Conservation (phyloP, 148 eudicot genomes). For the Rhododendron kiyosumense region DNA sequence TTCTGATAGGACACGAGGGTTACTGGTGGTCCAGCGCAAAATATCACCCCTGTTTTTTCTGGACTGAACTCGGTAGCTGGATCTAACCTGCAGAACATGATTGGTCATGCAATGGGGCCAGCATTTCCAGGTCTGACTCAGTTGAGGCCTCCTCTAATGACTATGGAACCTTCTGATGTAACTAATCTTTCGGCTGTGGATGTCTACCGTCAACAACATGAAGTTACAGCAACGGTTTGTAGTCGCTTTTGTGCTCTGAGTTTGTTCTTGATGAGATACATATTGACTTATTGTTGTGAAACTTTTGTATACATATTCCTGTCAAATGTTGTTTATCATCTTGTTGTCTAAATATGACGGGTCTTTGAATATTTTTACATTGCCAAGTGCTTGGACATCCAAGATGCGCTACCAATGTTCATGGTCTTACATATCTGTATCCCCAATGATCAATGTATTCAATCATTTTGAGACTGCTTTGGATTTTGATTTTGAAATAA, state of each 20-base stretch:
- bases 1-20: conserved; percentile 52
- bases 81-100: conserved; percentile 46
- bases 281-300: neutral
- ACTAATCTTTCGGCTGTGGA: conserved; percentile 57
- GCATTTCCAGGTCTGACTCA: conserved; percentile 45
- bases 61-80: conserved; percentile 32
- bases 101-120: conserved; percentile 46
- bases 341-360: neutral
- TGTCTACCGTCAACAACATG: conserved; percentile 77
- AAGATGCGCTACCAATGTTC: neutral
- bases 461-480: neutral
- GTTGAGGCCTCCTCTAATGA: conserved; percentile 46
- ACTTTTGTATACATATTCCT: neutral
- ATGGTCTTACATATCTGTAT: neutral
- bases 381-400: neutral
- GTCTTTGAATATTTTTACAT: neutral
- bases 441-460: neutral
- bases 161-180: conserved; percentile 51
- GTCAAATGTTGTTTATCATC: neutral
- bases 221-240: conserved; percentile 88
- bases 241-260: neutral
- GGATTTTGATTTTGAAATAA: conserved; percentile 10
- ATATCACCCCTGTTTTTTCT: conserved; percentile 36
- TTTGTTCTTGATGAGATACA: neutral
- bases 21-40: conserved; percentile 47